Percentiles rank a stretch among this genome's conserved stretches.
Conservation (phyloP, 768 basidiomycete species). For the Ramaria sp. region DNA sequence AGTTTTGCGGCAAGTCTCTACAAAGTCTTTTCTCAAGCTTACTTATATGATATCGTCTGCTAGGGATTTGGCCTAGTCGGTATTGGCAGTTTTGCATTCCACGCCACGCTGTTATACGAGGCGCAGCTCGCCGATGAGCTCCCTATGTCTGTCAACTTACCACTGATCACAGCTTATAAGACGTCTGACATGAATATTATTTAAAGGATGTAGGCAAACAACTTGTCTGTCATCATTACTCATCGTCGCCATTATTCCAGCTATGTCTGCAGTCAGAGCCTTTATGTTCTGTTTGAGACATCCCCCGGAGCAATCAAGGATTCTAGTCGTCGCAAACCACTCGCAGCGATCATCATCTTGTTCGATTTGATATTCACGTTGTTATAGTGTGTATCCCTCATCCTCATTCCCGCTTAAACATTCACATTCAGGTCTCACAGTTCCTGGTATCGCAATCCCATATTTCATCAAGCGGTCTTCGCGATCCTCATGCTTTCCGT, state of each 20-base stretch:
- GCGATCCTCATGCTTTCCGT: constrained; percentile 42
- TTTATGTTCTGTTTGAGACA: constrained; percentile 52
- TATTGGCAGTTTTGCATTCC: constrained; percentile 70
- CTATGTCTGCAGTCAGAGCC: constrained; percentile 51
- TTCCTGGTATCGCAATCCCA: constrained; percentile 56
- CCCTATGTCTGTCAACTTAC: constrained; percentile 40
- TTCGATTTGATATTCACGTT: constrained; percentile 58
- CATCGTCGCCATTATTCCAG: constrained; percentile 20
- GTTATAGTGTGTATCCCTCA: constrained; percentile 51
- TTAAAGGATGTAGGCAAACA: constrained; percentile 5
- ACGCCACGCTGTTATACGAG: constrained; percentile 63
- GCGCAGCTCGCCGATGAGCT: constrained; percentile 78
- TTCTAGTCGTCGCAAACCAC: constrained; percentile 17
- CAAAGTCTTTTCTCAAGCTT: neutral
- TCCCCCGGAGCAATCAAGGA: constrained; percentile 35
- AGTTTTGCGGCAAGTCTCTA: constrained; percentile 21
- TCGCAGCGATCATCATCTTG: constrained; percentile 24
- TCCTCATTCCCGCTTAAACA: neutral
- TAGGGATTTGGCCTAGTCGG: constrained; percentile 63
- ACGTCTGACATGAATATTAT: neutral
- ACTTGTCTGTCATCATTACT: neutral
- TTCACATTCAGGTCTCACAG: constrained; percentile 26
- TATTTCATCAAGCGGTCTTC: constrained; percentile 74
- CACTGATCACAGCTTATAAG: neutral
- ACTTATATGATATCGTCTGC: neutral